Base-by-base conservation (phyloP, 257 asterid genomes). In the Solanum bulbocastanum region DNA sequence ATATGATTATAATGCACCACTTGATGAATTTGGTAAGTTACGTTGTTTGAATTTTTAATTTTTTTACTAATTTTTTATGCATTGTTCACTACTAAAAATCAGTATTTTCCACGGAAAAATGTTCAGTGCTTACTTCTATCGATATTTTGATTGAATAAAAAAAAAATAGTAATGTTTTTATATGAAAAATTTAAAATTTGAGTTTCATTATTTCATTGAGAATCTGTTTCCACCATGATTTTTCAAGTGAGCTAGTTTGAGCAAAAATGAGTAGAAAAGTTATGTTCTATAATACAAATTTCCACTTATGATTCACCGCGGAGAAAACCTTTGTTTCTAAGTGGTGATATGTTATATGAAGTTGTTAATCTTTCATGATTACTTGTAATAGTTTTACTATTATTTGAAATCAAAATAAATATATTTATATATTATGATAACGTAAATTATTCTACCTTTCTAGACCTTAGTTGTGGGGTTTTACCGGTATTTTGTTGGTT, bases 1-100 rank as follows among this genome's bases (percentile, higher is more conserved):
- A 0, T 96, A 95, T 37, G 99, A 96, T 71, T 96, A 94, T 20
- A 91, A 95, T 88, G 99, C 99, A 12, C 99, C 98, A 8, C 90
- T 96, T 25, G 89, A 92, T 71, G 98, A 96, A 91, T 96, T 88
- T 42, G 98, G 98, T 94, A 89, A 87, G 35, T 15, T 11, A 8
- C 25, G 69, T 10, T 60, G 30, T 60, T 36, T 69, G 20, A 40
- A 40, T 76, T 40, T 6, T 15, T 16, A 8, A 27, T 44, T 13
- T 44, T 39, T 46, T 25, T 1, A 82, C 23, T 49, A 27, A 14
- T 12, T 8, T 12, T 72, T 4, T 33, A 33, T 16, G 7, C 23
- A 30, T 32, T 69, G 14, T 9, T 18, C 23, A 52, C 62, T 52
- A 52, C 10, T 52, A 52, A 18, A 52, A 52, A 52, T 52, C 3